Conservation (phyloP, 257 asterid species). For the Nicotiana obtusifolia region DNA sequence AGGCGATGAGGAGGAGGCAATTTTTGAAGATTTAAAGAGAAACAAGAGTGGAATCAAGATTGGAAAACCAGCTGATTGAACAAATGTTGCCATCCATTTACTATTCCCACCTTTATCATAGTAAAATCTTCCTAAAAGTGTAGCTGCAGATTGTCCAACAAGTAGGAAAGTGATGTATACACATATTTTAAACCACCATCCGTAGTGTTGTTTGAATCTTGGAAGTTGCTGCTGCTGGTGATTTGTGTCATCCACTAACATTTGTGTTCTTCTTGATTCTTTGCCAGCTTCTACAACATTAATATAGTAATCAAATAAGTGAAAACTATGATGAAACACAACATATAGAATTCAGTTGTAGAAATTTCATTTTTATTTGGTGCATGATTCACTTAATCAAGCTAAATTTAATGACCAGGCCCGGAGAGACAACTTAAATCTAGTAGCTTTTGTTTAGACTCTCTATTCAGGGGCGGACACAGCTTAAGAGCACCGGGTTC, state of each 20-base stretch:
- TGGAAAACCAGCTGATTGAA: constrained; percentile 34
- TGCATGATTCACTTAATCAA: no score
- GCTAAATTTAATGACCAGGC: no score
- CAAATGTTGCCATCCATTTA: constrained; percentile 41
- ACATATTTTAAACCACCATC: constrained; percentile 26
- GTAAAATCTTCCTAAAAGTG: constrained; percentile 31
- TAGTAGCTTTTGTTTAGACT: no score
- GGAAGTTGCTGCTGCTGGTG: neutral
- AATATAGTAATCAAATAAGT: neutral
- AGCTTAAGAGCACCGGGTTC: no score
- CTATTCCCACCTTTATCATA: constrained; percentile 39
- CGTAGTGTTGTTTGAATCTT: neutral
- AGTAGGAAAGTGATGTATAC: constrained; percentile 20
- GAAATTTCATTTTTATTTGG: no score
- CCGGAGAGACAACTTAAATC: no score
- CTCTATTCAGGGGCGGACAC: no score
- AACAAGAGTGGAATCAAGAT: constrained; percentile 23
- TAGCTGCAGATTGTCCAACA: constrained; percentile 34
- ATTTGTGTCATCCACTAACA: neutral
- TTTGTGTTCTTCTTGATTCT: neutral
- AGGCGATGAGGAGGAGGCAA: neutral
- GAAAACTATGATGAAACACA: neutral
- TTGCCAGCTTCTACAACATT: neutral
- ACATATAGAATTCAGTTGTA: neutral
- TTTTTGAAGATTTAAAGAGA: constrained; percentile 3